A percentile compares a stretch with the other conserved stretches of the same genome.
Evolutionary conservation across 116 monocot genomes (phyloP).

Genomic region (Trichopus zeylanicus): DNA sequence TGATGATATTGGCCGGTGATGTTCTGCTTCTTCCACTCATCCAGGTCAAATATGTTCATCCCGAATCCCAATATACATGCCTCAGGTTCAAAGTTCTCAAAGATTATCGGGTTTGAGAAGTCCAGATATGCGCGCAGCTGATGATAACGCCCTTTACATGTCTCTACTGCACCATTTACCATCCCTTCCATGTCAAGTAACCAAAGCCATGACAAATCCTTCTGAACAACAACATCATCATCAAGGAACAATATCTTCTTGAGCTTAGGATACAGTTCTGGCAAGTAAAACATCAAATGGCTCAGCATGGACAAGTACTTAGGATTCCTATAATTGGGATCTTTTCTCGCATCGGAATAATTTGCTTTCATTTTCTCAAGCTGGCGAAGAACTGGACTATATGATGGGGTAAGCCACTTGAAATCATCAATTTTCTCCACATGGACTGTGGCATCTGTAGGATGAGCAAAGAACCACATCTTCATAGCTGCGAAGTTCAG

Average conservation of each 20-base stretch:
- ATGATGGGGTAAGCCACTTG: conserved; percentile 79
- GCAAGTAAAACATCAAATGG: conserved; percentile 90
- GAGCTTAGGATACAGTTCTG: conserved; percentile 78
- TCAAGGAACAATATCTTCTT: conserved; percentile 82
- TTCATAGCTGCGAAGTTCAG: conserved; percentile 87
- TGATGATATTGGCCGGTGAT: conserved; percentile 83
- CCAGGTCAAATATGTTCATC: conserved; percentile 88
- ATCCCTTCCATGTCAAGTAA: conserved; percentile 73
- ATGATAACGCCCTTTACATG: conserved; percentile 79
- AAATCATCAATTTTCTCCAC: conserved; percentile 47
- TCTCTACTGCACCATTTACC: conserved; percentile 85
- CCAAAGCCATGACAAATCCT: conserved; percentile 76
- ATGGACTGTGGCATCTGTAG: conserved; percentile 36
- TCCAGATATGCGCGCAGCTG: conserved; percentile 66
- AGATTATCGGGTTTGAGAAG: conserved; percentile 70
- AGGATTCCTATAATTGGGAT: conserved; percentile 80
- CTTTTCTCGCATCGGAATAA: conserved; percentile 22
- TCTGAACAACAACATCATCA: conserved; percentile 85
- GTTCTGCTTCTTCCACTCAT: conserved; percentile 68
- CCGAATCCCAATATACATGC: conserved; percentile 94
- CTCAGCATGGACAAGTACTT: conserved; percentile 92
- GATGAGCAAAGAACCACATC: conserved; percentile 69
- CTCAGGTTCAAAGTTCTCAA: conserved; percentile 54
- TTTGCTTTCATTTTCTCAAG: conserved; percentile 76
- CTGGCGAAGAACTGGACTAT: conserved; percentile 71